Evolutionary conservation across 768 basidiomycete species (phyloP).

Genomic region (Leucocoprinus birnbaumii): DNA sequence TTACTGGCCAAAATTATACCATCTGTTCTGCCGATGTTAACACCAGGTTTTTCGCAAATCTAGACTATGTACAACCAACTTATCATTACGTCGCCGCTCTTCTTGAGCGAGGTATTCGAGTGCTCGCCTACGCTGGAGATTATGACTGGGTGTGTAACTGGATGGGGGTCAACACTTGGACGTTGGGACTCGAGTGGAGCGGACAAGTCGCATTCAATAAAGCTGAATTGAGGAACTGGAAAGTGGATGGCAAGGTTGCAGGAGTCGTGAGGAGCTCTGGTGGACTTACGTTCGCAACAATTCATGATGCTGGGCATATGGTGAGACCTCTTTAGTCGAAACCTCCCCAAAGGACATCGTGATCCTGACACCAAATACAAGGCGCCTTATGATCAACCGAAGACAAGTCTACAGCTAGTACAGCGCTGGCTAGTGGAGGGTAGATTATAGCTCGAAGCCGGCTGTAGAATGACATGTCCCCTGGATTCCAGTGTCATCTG

Average conservation of each 20-base stretch:
- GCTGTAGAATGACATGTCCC: too few relatives aligned
- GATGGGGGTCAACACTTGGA: conserved; percentile 74
- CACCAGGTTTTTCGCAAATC: neutral
- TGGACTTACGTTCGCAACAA: conserved; percentile 61
- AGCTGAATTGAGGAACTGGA: conserved; percentile 54
- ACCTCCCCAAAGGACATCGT: too few relatives aligned
- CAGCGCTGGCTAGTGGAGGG: too few relatives aligned
- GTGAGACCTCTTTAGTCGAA: conserved; percentile 27
- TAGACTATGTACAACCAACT: conserved; percentile 44
- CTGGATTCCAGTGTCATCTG: too few relatives aligned
- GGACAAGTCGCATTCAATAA: conserved; percentile 43
- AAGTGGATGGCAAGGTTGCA: conserved; percentile 40
- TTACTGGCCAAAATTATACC: conserved; percentile 22
- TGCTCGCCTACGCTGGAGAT: conserved; percentile 67
- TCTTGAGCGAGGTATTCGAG: conserved; percentile 67
- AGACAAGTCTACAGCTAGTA: too few relatives aligned
- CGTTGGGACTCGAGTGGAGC: conserved; percentile 66
- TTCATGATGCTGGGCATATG: conserved; percentile 73
- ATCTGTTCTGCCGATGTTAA: conserved; percentile 19
- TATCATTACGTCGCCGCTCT: conserved; percentile 60
- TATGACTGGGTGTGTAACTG: conserved; percentile 79
- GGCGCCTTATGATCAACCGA: conserved; percentile 51
- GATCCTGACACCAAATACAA: conserved; percentile 15
- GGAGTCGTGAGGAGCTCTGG: conserved; percentile 37
- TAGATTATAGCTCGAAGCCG: too few relatives aligned